Base-by-base conservation (phyloP, 257 asterid genomes). In the Nemophila menziesii region DNA sequence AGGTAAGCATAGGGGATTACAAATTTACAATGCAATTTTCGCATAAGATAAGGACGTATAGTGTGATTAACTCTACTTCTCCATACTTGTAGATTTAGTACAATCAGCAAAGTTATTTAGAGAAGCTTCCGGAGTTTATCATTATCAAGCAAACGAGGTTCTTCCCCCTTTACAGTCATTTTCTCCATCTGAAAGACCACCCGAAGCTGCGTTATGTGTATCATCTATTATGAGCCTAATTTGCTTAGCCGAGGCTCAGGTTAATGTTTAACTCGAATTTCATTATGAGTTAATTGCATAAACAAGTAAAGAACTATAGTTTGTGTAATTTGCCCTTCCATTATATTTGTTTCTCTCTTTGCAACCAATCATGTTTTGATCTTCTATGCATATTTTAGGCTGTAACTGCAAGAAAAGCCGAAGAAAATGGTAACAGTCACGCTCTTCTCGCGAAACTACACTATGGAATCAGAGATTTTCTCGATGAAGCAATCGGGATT, bases 241-340 rank as follows among this genome's bases (percentile, higher is more conserved):
- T 51, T 78, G 92, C 70, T 61, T 82, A 78, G 86, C 86, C 1
- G 86, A 82, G 33, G 83, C 86, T 11, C 93, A 78, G 86, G 93
- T 75, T 43, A 5, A 54, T 51, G 44, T 18, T 10, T 33, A 18
- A 16, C 5, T 1, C 43, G 33, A 49, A 18, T 19, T 22, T 4
- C 3, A 29, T 7, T 2, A 5, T 1, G 2, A 29, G 9, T 24
- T 29, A 7, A 7, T 7, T 29, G 8, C 12, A 7, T 29, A 2
- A 29, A 29, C 12, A 29, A 29, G 36, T 7, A 29, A 29, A 22
- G 22, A 15, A 33, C 5, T 5, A 0, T 4, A 4, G 11, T 20
- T 13, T 34, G 5, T n/a, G n/a, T n/a, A n/a, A n/a, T n/a, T n/a
- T n/a, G n/a, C n/a, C 13, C 17, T 12, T 26, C 43, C 36, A 15